Evolutionary conservation across 108 stramenopile genomes (phyloP).

Genomic region (Pseudonitzschia multistriata): DNA sequence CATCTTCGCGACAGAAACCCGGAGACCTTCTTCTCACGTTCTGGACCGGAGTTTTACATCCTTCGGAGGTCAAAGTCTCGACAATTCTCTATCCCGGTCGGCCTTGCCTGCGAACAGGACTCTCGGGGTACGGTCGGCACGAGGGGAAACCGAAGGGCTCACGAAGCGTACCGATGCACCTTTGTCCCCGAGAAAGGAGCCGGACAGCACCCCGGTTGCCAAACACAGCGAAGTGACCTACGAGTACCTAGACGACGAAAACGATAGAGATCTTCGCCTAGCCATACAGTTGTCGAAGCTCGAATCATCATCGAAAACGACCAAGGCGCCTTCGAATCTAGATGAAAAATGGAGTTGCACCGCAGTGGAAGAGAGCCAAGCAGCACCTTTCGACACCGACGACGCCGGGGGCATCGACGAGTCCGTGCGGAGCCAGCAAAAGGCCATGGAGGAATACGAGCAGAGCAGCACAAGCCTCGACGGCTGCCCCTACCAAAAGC

Average conservation of each 20-base stretch:
- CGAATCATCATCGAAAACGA: background rate
- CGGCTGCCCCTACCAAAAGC: background rate
- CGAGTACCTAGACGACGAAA: conserved; percentile 1
- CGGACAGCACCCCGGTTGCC: too few relatives aligned
- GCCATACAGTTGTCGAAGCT: conserved; percentile 8
- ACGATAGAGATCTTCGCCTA: conserved; percentile 3
- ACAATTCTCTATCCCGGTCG: too few relatives aligned
- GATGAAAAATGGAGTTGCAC: background rate
- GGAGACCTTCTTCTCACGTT: too few relatives aligned
- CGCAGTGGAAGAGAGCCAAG: background rate
- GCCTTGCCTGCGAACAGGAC: too few relatives aligned
- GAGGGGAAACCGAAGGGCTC: too few relatives aligned
- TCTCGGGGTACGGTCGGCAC: too few relatives aligned
- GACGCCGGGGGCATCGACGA: background rate
- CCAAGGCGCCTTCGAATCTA: background rate
- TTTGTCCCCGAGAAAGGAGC: too few relatives aligned
- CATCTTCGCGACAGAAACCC: background rate
- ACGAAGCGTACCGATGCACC: too few relatives aligned
- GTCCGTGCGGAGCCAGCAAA: conserved; percentile 20
- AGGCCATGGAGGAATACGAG: conserved; percentile 32
- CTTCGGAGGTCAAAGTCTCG: too few relatives aligned
- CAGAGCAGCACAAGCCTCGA: conserved; percentile 1
- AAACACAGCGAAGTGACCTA: too few relatives aligned
- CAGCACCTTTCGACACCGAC: background rate
- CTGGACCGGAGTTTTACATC: too few relatives aligned